Evolutionary conservation across 2,329 filamentous ascomycete genomes (phyloP).

Genomic region (Aspergillus novofumigatus): DNA sequence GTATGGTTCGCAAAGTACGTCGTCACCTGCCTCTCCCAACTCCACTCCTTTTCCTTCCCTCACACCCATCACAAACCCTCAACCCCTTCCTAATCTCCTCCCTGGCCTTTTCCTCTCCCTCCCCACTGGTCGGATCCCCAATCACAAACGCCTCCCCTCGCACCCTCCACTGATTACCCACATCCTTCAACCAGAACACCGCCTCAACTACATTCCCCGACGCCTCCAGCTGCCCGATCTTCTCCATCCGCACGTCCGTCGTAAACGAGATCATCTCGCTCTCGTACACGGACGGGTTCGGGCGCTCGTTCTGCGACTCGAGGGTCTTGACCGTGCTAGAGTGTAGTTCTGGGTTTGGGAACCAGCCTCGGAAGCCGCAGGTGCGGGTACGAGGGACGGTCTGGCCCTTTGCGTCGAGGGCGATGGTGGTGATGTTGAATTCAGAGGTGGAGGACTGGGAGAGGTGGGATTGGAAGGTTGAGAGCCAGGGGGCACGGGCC

Average conservation of each 20-base stretch:
- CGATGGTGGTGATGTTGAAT: constrained; percentile 27
- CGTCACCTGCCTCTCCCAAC: constrained; percentile 73
- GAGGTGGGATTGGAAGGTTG: constrained; percentile 23
- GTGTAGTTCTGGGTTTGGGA: constrained; percentile 60
- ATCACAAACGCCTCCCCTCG: constrained; percentile 73
- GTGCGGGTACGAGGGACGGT: constrained; percentile 44
- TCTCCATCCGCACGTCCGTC: constrained; percentile 83
- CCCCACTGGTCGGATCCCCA: constrained; percentile 60
- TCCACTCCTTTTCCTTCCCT: constrained; percentile 53
- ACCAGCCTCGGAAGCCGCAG: constrained; percentile 83
- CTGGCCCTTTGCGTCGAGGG: constrained; percentile 9
- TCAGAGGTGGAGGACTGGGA: constrained; percentile 19
- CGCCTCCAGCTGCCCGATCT: constrained; percentile 67
- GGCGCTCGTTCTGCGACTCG: constrained; percentile 30
- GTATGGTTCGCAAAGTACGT: constrained; percentile 86
- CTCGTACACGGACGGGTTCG: constrained; percentile 66
- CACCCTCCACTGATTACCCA: constrained; percentile 78
- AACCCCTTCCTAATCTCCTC: constrained; percentile 57
- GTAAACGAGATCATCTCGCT: constrained; percentile 80
- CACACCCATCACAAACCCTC: constrained; percentile 41
- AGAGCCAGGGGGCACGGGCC: constrained; percentile 25
- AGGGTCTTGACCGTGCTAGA: constrained; percentile 70
- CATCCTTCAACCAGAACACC: constrained; percentile 72
- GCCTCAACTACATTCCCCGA: constrained; percentile 72
- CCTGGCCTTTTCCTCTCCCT: constrained; percentile 46